Base-by-base conservation (phyloP, 208 protist genomes). In the Porcisia hertigi region DNA sequence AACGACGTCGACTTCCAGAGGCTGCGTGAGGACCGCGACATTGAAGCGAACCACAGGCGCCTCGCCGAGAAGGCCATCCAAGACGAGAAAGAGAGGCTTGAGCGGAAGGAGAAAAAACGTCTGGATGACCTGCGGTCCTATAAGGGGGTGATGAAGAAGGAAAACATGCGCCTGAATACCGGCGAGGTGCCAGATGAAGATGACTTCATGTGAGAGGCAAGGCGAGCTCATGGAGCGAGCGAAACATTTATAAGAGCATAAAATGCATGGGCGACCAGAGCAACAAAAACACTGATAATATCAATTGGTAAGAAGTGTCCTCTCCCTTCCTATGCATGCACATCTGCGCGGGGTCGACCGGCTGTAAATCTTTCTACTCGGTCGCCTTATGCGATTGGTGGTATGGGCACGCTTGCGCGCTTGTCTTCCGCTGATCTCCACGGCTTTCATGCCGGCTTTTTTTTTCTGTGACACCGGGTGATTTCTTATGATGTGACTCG, bases 141-240 rank as follows among this genome's bases (percentile, higher is more conserved):
- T 78, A 86, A 88, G 23, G 85, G 83, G 7, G 85, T 98, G n/a
- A 92, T 97, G 86, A 85, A 91, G 30, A 55, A 87, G 52, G 81
- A 85, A 43, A 92, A 96, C 65, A 97, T 97, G 95, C 95, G 86
- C 73, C 86, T 70, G 36, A 97, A 97, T 82, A 73, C 79, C 11
- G 94, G 90, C 7, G 85, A 95, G 75, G 88, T 93, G 23, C 88
- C 90, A 3, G 94, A 97, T 66, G 96, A 98, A 63, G 97, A 99
- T 80, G 96, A 98, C 74, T 99, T 99, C 73, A 98, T 98, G 96
- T 98, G 92, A 92, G 34, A 39, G 11, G 5, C 43, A 47, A 59
- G 20, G 69, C 23, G 4, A 34, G 7, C 43, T 18, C 11, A 20
- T 67, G 66, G 23, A 71, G 1, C 8, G 39, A 55, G 39, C 11